Conservation (phyloP, 345 rosid genomes). For the Microthlaspi erraticum region DNA sequence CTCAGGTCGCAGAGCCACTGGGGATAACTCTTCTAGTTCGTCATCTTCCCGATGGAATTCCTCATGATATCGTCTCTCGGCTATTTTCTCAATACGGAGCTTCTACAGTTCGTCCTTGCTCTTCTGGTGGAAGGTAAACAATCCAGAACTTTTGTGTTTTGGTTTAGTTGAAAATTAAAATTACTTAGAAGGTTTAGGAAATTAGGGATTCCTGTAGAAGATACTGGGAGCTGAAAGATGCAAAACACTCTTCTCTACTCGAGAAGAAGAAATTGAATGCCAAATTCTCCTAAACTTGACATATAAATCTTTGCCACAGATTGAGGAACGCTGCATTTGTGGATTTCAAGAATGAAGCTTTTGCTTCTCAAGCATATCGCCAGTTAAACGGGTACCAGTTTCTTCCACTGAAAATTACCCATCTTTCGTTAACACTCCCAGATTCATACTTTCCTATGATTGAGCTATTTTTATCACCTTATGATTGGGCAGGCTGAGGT, state of each 20-base stretch:
- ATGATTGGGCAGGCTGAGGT: constrained; percentile 66
- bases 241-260: not conserved
- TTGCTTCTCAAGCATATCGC: constrained; percentile 82
- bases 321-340: constrained; percentile 84
- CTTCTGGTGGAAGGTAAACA: constrained; percentile 64
- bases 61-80: constrained; percentile 68
- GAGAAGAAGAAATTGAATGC: not conserved
- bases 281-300: constrained; percentile 10
- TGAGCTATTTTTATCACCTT: constrained; percentile 25
- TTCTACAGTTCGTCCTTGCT: constrained; percentile 75
- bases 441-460: not conserved
- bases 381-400: constrained; percentile 75
- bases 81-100: constrained; percentile 92
- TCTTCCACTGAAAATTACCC: not conserved
- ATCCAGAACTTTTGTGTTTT: not conserved
- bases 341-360: constrained; percentile 75
- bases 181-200: constrained; percentile 6
- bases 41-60: constrained; percentile 89
- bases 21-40: constrained; percentile 58
- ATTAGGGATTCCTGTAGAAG: not conserved
- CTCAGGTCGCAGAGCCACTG: constrained; percentile 40
- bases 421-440: constrained; percentile 3
- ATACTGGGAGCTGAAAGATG: not conserved
- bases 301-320: constrained; percentile 46
- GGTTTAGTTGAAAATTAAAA: not conserved